phyloP scores from a whole-genome alignment of 2,329 filamentous ascomycete genomes.

The Mycocentrospora acerina region DNA sequence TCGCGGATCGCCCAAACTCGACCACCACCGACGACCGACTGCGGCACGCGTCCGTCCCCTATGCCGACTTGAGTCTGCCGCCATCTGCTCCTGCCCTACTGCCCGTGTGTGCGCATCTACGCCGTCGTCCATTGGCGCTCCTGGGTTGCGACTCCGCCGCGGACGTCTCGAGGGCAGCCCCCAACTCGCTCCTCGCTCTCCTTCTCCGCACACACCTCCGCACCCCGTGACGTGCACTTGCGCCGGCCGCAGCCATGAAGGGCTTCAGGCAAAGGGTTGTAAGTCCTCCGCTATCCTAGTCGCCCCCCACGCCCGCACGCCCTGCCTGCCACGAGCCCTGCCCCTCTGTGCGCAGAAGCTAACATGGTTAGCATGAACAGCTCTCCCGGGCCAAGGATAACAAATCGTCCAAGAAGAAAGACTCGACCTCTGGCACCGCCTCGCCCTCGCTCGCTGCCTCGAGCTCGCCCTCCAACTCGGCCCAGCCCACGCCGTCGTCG shows the following conservation, averaged over 20 bases:
- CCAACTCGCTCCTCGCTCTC: slow-evolving; percentile 22
- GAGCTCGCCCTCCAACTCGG: slow-evolving; percentile 62
- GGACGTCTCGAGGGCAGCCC: slow-evolving; percentile 24
- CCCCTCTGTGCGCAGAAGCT: slow-evolving; percentile 44
- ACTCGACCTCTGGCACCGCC: slow-evolving; percentile 65
- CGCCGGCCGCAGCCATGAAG: slow-evolving; percentile 72
- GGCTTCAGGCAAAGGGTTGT: slow-evolving; percentile 97
- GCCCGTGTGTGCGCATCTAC: slow-evolving; percentile 21
- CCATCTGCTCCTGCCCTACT: slow-evolving; percentile 12
- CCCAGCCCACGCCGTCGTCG: slow-evolving; percentile 76
- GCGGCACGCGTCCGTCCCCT: slow-evolving; percentile 27
- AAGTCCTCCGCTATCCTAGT: slow-evolving; percentile 53
- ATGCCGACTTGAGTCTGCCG: slow-evolving; percentile 33
- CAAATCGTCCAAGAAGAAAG: slow-evolving; percentile 74
- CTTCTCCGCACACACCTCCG: slow-evolving; percentile 28
- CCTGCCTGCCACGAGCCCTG: slow-evolving; percentile 18
- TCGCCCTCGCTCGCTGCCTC: slow-evolving; percentile 68
- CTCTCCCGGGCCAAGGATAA: slow-evolving; percentile 86
- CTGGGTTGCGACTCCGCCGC: slow-evolving; percentile 24
- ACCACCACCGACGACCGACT: slow-evolving; percentile 16
- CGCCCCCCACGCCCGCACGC: slow-evolving; percentile 23
- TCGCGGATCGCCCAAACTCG: slow-evolving; percentile 8
- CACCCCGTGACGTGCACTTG: slow-evolving; percentile 32
- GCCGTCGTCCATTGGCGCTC: slow-evolving; percentile 29
- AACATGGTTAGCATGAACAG: slow-evolving; percentile 68